Evolutionary conservation across 495 filamentous ascomycete species (phyloP).

Genomic region (Bryoglossum gracile): DNA sequence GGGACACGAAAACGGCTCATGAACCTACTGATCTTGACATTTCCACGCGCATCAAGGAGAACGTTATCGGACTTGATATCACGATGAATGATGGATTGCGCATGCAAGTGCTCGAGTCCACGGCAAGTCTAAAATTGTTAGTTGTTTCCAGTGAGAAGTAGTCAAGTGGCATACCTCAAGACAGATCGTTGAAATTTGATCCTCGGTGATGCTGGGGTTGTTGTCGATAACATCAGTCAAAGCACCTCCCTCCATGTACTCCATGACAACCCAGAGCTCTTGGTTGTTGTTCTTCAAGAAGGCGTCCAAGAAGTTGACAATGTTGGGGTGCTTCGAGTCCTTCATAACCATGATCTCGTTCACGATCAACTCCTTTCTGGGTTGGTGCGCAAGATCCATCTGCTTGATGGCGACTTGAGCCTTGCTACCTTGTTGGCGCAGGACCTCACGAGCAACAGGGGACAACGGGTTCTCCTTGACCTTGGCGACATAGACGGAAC

Average conservation of each 20-base stretch:
- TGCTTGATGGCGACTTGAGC: constrained; percentile 96
- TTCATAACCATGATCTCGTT: constrained; percentile 99
- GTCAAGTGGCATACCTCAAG: constrained; percentile 59
- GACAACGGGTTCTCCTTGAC: constrained; percentile 70
- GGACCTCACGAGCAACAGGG: constrained; percentile 55
- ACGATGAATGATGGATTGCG: constrained; percentile 95
- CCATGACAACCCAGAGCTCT: constrained; percentile 99
- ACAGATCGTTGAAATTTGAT: constrained; percentile 97
- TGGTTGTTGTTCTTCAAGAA: constrained; percentile 88
- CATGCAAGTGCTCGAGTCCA: constrained; percentile 87
- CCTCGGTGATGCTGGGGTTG: constrained; percentile 89
- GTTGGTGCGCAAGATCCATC: constrained; percentile 97
- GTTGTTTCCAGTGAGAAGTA: not conserved
- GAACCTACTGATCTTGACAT: constrained; percentile 93
- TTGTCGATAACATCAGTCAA: constrained; percentile 98
- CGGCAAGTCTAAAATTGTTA: constrained; percentile 68
- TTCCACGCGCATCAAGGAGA: constrained; percentile 82
- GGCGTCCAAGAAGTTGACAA: constrained; percentile 97
- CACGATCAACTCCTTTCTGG: constrained; percentile 95
- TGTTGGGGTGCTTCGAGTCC: constrained; percentile 94
- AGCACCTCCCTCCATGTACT: constrained; percentile 98
- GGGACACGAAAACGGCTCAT: not conserved
- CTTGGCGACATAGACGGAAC: constrained; percentile 95
- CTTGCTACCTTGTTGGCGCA: constrained; percentile 59
- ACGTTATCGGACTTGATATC: constrained; percentile 99